These are phyloP conservation scores for Fusarium sp. DNA, from an alignment of 2,329 filamentous ascomycete species.

Conservation along the genomic window DNA sequence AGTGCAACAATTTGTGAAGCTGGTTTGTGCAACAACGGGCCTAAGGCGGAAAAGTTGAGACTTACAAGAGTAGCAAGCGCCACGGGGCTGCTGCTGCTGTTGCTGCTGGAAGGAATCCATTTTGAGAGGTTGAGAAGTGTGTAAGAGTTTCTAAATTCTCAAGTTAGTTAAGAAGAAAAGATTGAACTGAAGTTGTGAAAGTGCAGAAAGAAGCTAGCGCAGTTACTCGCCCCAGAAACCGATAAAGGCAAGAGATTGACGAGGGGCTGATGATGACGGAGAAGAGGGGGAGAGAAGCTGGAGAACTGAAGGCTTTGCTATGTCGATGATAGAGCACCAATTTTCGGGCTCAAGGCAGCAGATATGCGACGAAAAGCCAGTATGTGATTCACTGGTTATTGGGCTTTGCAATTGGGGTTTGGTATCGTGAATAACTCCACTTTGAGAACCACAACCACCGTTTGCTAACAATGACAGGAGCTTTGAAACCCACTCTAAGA, in stretches of 20 bases:
- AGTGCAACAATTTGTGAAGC: not conserved
- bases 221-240: constrained; percentile 39
- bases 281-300: constrained; percentile 19
- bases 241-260: constrained; percentile 46
- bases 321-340: constrained; percentile 5
- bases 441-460: not conserved
- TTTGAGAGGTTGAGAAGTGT: constrained; percentile 38
- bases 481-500: constrained; percentile 32
- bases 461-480: constrained; percentile 2
- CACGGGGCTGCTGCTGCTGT: constrained; percentile 48
- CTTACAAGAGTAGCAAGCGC: constrained; percentile 66
- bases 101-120: constrained; percentile 55
- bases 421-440: not conserved
- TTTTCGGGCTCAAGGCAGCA: constrained; percentile 6
- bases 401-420: constrained; percentile 1
- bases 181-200: constrained; percentile 3
- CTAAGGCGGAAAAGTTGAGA: constrained; percentile 26
- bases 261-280: constrained; percentile 40
- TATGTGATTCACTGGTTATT: not conserved
- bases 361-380: constrained; percentile 12
- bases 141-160: constrained; percentile 26
- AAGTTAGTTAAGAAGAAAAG: constrained; percentile 25
- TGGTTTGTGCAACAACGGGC: not conserved
- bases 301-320: constrained; percentile 14
- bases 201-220: constrained; percentile 31